A percentile compares a stretch with the other conserved stretches of the same genome.
phyloP scores from a whole-genome alignment of 805 yeast genomes.

The Metschnikowia similis region DNA sequence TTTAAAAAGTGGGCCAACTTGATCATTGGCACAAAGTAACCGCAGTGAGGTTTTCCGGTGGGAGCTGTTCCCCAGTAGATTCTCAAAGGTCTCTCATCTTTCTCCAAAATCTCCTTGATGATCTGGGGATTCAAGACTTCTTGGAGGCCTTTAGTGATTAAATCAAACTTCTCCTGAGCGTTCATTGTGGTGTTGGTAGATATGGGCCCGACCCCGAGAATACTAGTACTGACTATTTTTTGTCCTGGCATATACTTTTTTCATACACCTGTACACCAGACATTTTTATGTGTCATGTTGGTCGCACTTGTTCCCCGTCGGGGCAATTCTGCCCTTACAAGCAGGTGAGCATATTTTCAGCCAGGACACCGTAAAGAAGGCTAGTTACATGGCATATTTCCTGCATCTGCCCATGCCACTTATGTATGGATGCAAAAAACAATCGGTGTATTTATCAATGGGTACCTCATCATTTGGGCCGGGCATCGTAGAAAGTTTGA shows the following conservation, averaged over 20 bases:
- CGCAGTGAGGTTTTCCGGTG: conserved; percentile 98
- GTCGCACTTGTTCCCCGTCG: background rate
- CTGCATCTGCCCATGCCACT: background rate
- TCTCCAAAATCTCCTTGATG: conserved; percentile 77
- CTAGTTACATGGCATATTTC: no score
- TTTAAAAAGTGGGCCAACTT: conserved; percentile 89
- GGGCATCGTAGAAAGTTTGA: background rate
- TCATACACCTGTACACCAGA: background rate
- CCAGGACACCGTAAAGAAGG: background rate
- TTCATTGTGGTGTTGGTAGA: conserved; percentile 26
- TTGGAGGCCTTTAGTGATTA: conserved; percentile 83
- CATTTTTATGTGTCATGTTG: background rate
- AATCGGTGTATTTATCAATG: background rate
- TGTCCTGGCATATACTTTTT: conserved; percentile 1
- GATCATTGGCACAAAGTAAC: conserved; percentile 97
- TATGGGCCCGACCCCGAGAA: background rate
- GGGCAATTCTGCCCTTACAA: no score
- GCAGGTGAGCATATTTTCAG: background rate
- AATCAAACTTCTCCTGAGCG: conserved; percentile 61
- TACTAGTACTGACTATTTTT: conserved; percentile 2
- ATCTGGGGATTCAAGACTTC: conserved; percentile 88
- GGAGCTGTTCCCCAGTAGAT: conserved; percentile 99
- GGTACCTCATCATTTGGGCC: background rate
- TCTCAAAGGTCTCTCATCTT: conserved; percentile 74
- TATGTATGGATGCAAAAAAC: background rate